Evolutionary conservation across 179 eudicot genomes (phyloP).

Genomic region (Corrigiola litoralis): DNA sequence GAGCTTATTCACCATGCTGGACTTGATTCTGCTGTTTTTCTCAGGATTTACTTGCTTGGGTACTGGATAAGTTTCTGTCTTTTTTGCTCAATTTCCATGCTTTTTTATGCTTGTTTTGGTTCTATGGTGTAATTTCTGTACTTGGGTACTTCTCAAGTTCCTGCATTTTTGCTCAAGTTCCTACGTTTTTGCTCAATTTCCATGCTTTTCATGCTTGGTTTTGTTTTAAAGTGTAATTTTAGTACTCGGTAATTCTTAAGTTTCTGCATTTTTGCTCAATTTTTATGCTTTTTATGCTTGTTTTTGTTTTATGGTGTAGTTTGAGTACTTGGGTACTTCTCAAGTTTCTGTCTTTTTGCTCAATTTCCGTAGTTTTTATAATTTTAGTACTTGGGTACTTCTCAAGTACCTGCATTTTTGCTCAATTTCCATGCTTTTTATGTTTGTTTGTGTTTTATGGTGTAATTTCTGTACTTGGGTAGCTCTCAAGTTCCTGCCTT

Average conservation of each 20-base stretch:
- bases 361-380: neutral
- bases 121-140: neutral
- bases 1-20: slow-evolving; percentile 62
- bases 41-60: slow-evolving; percentile 64
- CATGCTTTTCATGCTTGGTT: neutral
- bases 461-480: neutral
- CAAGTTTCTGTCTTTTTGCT: neutral
- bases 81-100: slow-evolving; percentile 5
- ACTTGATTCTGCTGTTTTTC: slow-evolving; percentile 65
- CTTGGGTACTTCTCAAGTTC: neutral
- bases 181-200: neutral
- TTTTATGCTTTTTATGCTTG: neutral
- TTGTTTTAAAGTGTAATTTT: neutral
- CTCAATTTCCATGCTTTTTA: neutral
- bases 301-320: neutral
- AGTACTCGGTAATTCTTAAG: no score
- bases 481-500: neutral
- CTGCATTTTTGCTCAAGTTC: neutral
- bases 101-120: neutral
- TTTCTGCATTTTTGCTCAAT: neutral
- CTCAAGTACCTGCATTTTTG: neutral
- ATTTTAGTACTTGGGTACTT: neutral
- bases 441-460: neutral
- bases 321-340: neutral
- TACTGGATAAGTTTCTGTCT: slow-evolving; percentile 13